These are phyloP conservation scores for Phaeosphaeriaceae sp. DNA, from an alignment of 2,329 filamentous ascomycete genomes.

Conservation along the genomic window DNA sequence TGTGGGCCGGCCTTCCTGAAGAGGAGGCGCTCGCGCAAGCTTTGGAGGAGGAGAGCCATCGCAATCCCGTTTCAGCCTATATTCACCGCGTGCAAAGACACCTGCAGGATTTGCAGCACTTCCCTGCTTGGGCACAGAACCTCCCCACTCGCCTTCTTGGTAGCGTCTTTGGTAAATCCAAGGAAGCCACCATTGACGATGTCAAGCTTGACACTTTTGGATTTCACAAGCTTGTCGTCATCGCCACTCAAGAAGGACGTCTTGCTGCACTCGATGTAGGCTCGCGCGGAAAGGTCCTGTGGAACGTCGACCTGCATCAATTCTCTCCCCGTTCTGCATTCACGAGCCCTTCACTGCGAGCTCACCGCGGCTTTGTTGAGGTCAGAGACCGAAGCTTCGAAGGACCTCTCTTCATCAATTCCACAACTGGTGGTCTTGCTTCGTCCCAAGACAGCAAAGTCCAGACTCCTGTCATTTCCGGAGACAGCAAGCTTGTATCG, in stretches of 20 bases:
- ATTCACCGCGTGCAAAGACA: slow-evolving; percentile 86
- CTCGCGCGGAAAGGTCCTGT: slow-evolving; percentile 74
- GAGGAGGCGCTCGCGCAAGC: slow-evolving; percentile 78
- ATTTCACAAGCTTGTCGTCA: slow-evolving; percentile 82
- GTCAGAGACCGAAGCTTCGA: slow-evolving; percentile 33
- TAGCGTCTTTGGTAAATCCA: slow-evolving; percentile 61
- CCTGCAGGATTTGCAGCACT: slow-evolving; percentile 74
- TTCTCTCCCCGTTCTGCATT: slow-evolving; percentile 64
- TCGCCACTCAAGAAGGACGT: slow-evolving; percentile 80
- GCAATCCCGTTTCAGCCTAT: slow-evolving; percentile 81
- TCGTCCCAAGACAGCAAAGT: slow-evolving; percentile 24
- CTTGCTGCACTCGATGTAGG: slow-evolving; percentile 82
- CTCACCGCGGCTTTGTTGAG: slow-evolving; percentile 43
- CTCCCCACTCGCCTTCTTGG: slow-evolving; percentile 74
- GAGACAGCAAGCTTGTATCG: slow-evolving; percentile 36
- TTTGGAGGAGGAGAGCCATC: slow-evolving; percentile 84
- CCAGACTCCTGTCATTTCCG: slow-evolving; percentile 14
- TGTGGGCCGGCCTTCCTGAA: slow-evolving; percentile 79
- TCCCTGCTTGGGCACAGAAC: slow-evolving; percentile 75
- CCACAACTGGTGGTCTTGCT: slow-evolving; percentile 39
- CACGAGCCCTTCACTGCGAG: slow-evolving; percentile 62
- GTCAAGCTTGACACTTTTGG: slow-evolving; percentile 79
- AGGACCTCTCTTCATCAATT: slow-evolving; percentile 39
- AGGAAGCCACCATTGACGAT: slow-evolving; percentile 60
- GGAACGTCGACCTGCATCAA: slow-evolving; percentile 72